Conservation (phyloP, 225 moss, liverwort and hornwort genomes). For the Polytrichum formosum region DNA sequence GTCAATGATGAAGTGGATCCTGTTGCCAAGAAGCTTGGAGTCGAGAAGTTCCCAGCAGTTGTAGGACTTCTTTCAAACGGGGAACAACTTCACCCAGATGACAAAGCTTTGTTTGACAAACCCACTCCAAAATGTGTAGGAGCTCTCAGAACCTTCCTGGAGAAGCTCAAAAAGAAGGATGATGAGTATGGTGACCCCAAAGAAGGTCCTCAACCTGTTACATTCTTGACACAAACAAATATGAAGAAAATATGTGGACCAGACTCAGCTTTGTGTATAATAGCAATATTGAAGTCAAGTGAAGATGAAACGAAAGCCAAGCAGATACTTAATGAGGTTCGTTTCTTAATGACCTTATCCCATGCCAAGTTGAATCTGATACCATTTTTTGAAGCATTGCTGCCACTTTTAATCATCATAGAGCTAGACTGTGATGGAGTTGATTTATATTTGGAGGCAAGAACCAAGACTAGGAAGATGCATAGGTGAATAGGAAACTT, state of each 20-base stretch:
- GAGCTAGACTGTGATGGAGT: no score
- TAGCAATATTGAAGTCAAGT: constrained; percentile 57
- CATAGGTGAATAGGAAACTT: no score
- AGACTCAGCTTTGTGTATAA: constrained; percentile 67
- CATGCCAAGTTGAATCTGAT: not conserved
- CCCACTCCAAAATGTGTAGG: constrained; percentile 44
- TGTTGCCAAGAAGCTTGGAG: constrained; percentile 48
- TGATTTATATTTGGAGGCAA: no score
- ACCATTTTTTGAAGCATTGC: no score
- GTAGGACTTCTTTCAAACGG: constrained; percentile 61
- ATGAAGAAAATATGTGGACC: constrained; percentile 66
- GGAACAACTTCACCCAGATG: constrained; percentile 54
- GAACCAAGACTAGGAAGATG: no score
- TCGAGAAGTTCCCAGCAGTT: constrained; percentile 55
- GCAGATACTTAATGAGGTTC: constrained; percentile 70
- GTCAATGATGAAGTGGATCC: constrained; percentile 46
- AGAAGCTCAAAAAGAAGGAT: constrained; percentile 63
- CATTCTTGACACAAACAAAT: constrained; percentile 54
- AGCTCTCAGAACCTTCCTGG: constrained; percentile 55
- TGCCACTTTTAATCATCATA: no score
- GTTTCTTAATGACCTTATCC: constrained; percentile 5
- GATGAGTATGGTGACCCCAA: constrained; percentile 35
- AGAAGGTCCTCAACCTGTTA: constrained; percentile 34
- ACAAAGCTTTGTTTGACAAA: constrained; percentile 31
- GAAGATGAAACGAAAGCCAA: constrained; percentile 51